Base-by-base conservation (phyloP, 371 early-diverging fungal genomes). In the Smittium mucronatum region DNA sequence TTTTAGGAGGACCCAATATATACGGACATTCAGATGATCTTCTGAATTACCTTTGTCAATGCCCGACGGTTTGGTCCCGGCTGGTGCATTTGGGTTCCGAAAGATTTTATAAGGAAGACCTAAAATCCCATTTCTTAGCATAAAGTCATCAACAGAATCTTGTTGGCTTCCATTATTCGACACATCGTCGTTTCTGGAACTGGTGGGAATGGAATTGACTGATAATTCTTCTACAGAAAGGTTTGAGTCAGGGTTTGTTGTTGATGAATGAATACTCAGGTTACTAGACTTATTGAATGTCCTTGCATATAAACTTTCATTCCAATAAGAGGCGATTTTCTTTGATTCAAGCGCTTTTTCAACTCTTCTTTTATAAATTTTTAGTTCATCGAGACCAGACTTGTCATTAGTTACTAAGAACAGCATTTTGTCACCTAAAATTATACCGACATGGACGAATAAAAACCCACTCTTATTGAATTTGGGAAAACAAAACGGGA, bases 401-500 rank as follows among this genome's bases (percentile, higher is more conserved):
- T 88, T 87, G 67, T 89, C 88, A 0, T 89, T 86, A 33, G 91
- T 87, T 26, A 93, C 85, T 70, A 92, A 80, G 0, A 92, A 81
- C 33, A 94, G 75, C 35, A 87, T 89, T 2, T 89, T 75, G 2
- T 87, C 85, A 2, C n/a, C n/a, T 47, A 47, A 47, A 47, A 47
- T 47, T 11, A 47, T 21, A 72, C 85, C 88, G 2, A 95, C 86
- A 71, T 95, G 93, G 0, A 91, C 91, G 74, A 94, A 89, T 35
- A 97, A 77, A 74, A 93, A 95, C 1, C 90, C 93, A 73, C 85
- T 83, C 64, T 85, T 82, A 76, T 95, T 93, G 79, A 94, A 92
- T 67, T 86, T 88, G 33, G 97, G 96, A 29, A 95, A 83, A 73
- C 97, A 97, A n/a, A 97, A 82, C 25, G 97, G 97, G 1, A 47